Conservation (phyloP, 2,329 filamentous ascomycete genomes). For the Diaporthe citrichinensis region DNA sequence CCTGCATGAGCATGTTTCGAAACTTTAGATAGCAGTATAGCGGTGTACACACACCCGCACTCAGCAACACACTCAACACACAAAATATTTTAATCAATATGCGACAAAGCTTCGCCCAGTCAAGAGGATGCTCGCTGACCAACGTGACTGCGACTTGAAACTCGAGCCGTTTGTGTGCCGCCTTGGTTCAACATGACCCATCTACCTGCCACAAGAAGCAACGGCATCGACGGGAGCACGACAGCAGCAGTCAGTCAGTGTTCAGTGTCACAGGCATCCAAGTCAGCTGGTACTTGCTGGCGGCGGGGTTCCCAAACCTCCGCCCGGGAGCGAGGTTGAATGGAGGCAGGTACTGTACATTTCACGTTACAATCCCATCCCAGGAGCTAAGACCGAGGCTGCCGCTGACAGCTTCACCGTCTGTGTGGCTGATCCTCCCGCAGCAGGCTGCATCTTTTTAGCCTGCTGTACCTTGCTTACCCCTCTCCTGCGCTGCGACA, state of each 20-base stretch:
- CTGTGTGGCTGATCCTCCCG: conserved; percentile 23
- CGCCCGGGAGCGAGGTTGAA: neutral
- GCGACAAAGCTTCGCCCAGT: neutral
- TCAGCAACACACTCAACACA: conserved; percentile 6
- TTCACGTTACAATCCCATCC: too few relatives aligned
- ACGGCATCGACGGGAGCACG: conserved; percentile 18
- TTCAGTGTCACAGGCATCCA: conserved; percentile 9
- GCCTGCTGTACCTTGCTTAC: neutral
- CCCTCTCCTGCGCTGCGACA: conserved; percentile 15
- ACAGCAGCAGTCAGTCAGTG: neutral
- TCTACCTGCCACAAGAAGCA: conserved; percentile 26
- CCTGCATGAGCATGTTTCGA: conserved; percentile 29
- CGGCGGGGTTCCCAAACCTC: conserved; percentile 9
- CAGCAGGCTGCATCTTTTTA: neutral
- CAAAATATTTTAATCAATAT: conserved; percentile 8
- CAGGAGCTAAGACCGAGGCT: neutral
- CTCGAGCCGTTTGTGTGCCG: neutral
- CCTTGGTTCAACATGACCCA: neutral
- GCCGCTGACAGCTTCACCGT: conserved; percentile 32
- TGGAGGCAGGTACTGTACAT: too few relatives aligned
- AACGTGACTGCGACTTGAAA: conserved; percentile 29
- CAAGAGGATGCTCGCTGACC: neutral
- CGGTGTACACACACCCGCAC: conserved; percentile 17
- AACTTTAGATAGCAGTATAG: conserved; percentile 4
- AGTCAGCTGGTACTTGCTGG: neutral